A percentile compares a stretch with the other conserved stretches of the same genome.
Conservation (phyloP, 129 eudicot genomes). For the Arctium minus region DNA sequence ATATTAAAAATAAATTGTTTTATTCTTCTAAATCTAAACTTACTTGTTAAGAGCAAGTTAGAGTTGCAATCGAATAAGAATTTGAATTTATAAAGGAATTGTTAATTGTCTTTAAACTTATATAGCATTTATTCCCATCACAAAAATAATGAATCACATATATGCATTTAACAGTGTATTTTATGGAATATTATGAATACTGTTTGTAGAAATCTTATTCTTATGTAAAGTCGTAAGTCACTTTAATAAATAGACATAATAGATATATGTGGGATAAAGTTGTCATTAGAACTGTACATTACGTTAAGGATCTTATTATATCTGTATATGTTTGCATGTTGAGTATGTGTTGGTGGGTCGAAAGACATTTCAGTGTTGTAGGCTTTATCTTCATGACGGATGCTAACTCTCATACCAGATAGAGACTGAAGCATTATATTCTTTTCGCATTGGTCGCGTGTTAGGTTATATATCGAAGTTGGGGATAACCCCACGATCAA, state of each 20-base stretch:
- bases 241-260: not conserved
- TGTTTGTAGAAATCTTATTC: slow-evolving; percentile 3
- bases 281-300: not conserved
- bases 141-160: slow-evolving; percentile 2
- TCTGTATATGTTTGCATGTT: not conserved
- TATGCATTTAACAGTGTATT: slow-evolving; percentile 11
- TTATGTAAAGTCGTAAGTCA: not conserved
- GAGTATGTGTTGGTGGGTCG: not conserved
- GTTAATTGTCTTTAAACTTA: slow-evolving; percentile 3
- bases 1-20: not conserved
- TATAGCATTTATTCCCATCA: slow-evolving; percentile 8
- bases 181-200: slow-evolving; percentile 17
- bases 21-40: not conserved
- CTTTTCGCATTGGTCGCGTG: not conserved
- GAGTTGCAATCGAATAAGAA: slow-evolving; percentile 28
- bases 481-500: not conserved
- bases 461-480: not conserved
- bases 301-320: not conserved
- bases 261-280: not conserved
- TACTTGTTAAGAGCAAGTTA: not conserved
- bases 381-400: not conserved
- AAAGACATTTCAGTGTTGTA: not conserved
- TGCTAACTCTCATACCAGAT: not conserved
- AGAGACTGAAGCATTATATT: not conserved
- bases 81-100: slow-evolving; percentile 4